phyloP scores from a whole-genome alignment of 805 yeast species.

The Ogataea trehalophila region DNA sequence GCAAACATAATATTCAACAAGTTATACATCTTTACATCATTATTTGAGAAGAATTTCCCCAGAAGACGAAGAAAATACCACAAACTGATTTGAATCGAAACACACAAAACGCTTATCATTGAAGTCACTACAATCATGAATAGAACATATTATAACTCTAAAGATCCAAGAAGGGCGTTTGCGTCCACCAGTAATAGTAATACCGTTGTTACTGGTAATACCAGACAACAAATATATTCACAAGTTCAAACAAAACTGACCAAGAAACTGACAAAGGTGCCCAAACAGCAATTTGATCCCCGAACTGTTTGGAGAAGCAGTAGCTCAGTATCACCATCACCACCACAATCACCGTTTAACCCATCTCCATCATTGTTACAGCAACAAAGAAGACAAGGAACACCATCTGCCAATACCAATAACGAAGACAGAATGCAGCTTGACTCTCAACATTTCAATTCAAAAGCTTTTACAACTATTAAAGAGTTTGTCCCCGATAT shows the following conservation, averaged over 20 bases:
- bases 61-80: no score
- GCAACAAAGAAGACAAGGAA: not conserved
- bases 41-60: no score
- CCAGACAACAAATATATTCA: not conserved
- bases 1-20: no score
- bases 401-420: not conserved
- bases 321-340: not conserved
- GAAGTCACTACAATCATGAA: not conserved
- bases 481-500: constrained; percentile 4
- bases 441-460: not conserved
- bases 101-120: not conserved
- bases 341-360: not conserved
- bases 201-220: no score
- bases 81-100: no score
- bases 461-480: not conserved
- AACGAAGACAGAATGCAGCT: constrained; percentile 1
- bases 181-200: no score
- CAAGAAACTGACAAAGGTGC: not conserved
- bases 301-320: not conserved
- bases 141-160: not conserved
- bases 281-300: not conserved
- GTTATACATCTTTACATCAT: no score
- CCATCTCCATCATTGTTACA: not conserved
- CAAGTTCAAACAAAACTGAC: not conserved
- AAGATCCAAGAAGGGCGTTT: not conserved